Evolutionary conservation across 2,329 filamentous ascomycete species (phyloP).

Genomic region (Alternaria arborescens): DNA sequence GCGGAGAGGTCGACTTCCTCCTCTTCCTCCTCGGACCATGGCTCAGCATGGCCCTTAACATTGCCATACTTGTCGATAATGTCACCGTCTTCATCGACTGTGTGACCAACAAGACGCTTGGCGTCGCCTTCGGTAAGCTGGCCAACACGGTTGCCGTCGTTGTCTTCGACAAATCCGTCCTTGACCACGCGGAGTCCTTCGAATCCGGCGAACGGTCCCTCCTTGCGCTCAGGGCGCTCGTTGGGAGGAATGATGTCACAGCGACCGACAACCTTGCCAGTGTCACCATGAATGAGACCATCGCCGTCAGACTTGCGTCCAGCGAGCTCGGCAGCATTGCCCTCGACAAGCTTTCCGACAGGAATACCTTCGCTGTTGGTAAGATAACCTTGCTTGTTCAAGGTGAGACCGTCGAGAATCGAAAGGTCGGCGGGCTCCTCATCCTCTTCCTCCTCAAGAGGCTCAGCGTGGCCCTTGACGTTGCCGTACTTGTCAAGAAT

Average conservation of each 20-base stretch:
- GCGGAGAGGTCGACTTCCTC: conserved; percentile 64
- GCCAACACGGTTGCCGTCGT: conserved; percentile 80
- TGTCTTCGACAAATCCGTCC: conserved; percentile 76
- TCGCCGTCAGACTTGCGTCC: conserved; percentile 65
- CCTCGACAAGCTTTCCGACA: conserved; percentile 64
- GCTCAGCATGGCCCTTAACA: conserved; percentile 67
- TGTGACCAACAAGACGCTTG: conserved; percentile 75
- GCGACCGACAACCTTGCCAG: conserved; percentile 64
- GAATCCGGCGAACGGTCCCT: conserved; percentile 74
- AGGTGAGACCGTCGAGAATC: conserved; percentile 61
- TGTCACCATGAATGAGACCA: conserved; percentile 65
- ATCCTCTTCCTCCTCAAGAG: conserved; percentile 57
- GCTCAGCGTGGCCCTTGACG: conserved; percentile 67
- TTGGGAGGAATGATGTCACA: conserved; percentile 66
- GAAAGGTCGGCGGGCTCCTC: conserved; percentile 59
- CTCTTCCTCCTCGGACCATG: conserved; percentile 61
- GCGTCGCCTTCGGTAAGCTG: conserved; percentile 74
- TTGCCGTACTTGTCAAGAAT: conserved; percentile 70
- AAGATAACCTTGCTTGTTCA: conserved; percentile 68
- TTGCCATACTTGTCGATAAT: conserved; percentile 79
- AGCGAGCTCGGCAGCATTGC: conserved; percentile 64
- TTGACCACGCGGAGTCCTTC: conserved; percentile 71
- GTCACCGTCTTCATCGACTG: conserved; percentile 83
- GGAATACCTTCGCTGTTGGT: conserved; percentile 63
- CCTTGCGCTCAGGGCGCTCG: conserved; percentile 64